Conservation (phyloP, 164 flowering plant species). For the Houttuynia cordata region DNA sequence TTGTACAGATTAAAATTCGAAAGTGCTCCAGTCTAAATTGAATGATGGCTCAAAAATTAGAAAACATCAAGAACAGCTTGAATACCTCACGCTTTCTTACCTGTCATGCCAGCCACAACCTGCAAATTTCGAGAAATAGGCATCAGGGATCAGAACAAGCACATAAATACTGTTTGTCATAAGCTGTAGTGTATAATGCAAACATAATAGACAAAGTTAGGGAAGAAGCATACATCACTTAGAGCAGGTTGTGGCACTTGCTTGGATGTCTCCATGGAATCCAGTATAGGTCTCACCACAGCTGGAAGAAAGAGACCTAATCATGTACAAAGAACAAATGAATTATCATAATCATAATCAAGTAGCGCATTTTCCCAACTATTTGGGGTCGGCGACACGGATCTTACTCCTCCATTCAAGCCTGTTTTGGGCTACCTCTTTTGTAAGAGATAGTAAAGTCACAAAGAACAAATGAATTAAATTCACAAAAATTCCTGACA, state of each 20-base stretch:
- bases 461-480: neutral
- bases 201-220: neutral
- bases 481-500: too few species aligned
- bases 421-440: too few species aligned
- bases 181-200: too few species aligned
- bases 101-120: slow-evolving; percentile 20
- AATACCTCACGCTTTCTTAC: slow-evolving; percentile 8
- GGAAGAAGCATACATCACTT: slow-evolving; percentile 33
- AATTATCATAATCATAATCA: too few species aligned
- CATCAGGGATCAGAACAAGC: neutral
- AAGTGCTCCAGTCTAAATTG: too few species aligned
- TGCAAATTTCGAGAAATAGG: slow-evolving; percentile 3
- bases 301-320: slow-evolving; percentile 95
- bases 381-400: too few species aligned
- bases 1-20: too few species aligned
- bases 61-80: neutral
- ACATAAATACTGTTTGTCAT: neutral
- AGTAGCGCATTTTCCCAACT: too few species aligned
- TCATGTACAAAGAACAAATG: neutral
- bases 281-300: slow-evolving; percentile 89
- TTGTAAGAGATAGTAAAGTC: too few species aligned
- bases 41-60: neutral
- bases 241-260: slow-evolving; percentile 64
- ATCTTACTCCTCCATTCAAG: too few species aligned
- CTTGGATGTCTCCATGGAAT: slow-evolving; percentile 62